Evolutionary conservation across 768 basidiomycete species (phyloP), one percentile per base, ranked within the genome.

Genomic region (Lentinula detonsa): DNA sequence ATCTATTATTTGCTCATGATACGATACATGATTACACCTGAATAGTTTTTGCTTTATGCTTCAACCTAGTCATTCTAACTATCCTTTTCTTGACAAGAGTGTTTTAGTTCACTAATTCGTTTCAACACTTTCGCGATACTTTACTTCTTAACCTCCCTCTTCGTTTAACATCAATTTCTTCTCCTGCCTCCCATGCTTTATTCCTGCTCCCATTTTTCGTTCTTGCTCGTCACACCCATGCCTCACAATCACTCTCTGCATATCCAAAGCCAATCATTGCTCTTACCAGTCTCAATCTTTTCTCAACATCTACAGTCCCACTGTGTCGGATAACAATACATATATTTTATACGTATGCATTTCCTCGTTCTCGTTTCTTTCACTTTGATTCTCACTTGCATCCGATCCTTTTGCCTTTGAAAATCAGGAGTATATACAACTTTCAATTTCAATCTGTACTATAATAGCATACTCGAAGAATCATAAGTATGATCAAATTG

Each of bases 1-100:
- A 51, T 48, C 46, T 51, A 51, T 51, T 51, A 35, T 35, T 51
- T 35, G 50, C 50, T 56, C 40, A 45, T 42, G 55, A 56, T 56
- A 56, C 55, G 40, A 43, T 56, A 56, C 55, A 15, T 28, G 55
- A 56, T 43, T 43, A 54, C 31, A n/a, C 18, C 55, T 43, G 21
- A 42, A 56, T 56, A 56, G 18, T 56, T 43, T 39, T 56, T 56
- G 21, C 21, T 56, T 56, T 56, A 23, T 5, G 16, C 34, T 43
- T 33, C 54, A 40, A 42, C 54, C 35, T 55, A 53, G 52, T 54
- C 46, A 48, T n/a, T 23, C 46, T 48, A 48, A 16, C n/a, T 48
- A 48, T 11, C 46, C 8, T 48, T 23, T 48, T 13, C 11, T 43
- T 43, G 42, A 9, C 46, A 48, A 48, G 46, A 48, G 46, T 48